Base-by-base conservation (phyloP, 2,329 filamentous ascomycete genomes). In the Calonectria montana region DNA sequence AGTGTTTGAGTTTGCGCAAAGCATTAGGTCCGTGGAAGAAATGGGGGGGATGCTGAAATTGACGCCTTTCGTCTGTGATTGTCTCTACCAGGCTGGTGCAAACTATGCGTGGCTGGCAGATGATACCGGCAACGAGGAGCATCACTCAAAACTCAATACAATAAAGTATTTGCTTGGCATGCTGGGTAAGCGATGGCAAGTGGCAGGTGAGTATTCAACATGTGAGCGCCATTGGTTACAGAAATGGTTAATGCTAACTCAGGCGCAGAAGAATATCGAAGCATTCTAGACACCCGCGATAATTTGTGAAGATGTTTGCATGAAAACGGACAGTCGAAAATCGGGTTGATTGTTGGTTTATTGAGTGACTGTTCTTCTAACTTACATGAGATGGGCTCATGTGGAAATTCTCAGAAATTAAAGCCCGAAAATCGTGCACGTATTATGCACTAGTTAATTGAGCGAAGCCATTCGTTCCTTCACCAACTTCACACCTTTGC, bases 131-230 rank as follows among this genome's bases (percentile, higher is more conserved):
- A 57, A 35, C 6, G 37, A 43, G 3, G 64, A 66, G 4, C 18
- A 57, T n/a, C 15, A 23, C 4, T 35, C 48, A 13, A 45, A 8
- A n/a, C 37, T 55, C n/a, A 2, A 9, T 7, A 25, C 9, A 2
- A 47, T 66, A 16, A 66, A 66, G 47, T 39, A 45, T 16, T 25
- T 57, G 18, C 48, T 66, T 16, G 18, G 21, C 4, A 66, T 37
- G 3, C 16, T 66, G 21, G 64, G 64, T n/a, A 66, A 29, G 23
- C 16, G 64, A 31, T 66, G 64, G 64, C 57, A 66, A 16, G 16
- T 25, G 4, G 64, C 64, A 16, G 21, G 64, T 66, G 57, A 57
- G 64, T 81, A 12, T 43, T 37, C 10, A 31, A 21, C 4, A 16
- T 5, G 6, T 4, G 15, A 15, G 21, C 5, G 10, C 10, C 4